These are phyloP conservation scores for Pythium pyrilobum DNA, from an alignment of 352 stramenopile genomes.

Conservation along the genomic window DNA sequence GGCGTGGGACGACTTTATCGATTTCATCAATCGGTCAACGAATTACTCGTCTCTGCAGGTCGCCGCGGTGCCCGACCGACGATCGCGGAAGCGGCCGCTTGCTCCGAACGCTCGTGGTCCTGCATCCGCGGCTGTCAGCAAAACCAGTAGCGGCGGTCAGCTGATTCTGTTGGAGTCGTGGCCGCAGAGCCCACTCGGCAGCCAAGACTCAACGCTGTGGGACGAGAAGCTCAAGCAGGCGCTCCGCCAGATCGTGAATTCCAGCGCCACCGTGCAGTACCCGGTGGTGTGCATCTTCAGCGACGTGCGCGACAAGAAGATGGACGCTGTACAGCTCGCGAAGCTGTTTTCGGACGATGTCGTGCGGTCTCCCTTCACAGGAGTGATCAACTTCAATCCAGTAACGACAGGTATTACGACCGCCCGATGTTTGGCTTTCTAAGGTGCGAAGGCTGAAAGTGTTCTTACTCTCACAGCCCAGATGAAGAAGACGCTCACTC, in stretches of 20 bases:
- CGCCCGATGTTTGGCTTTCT: neutral
- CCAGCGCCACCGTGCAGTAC: slow-evolving; percentile 28
- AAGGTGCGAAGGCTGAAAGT: neutral
- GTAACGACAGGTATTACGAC: slow-evolving; percentile 51
- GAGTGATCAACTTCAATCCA: slow-evolving; percentile 73
- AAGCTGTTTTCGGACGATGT: slow-evolving; percentile 65
- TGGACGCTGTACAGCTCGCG: slow-evolving; percentile 56
- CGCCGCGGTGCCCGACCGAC: neutral
- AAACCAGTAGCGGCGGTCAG: slow-evolving; percentile 18
- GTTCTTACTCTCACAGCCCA: slow-evolving; percentile 23
- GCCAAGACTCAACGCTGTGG: slow-evolving; percentile 21
- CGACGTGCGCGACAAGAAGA: slow-evolving; percentile 68
- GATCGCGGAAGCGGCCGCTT: slow-evolving; percentile 6
- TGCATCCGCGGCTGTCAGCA: neutral
- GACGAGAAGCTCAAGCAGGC: slow-evolving; percentile 56
- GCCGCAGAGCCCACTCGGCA: slow-evolving; percentile 41
- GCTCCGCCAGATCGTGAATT: slow-evolving; percentile 48
- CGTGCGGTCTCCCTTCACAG: slow-evolving; percentile 57
- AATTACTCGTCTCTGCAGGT: slow-evolving; percentile 56
- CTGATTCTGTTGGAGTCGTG: slow-evolving; percentile 75
- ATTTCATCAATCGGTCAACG: slow-evolving; percentile 70
- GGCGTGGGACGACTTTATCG: slow-evolving; percentile 61
- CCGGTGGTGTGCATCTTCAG: slow-evolving; percentile 81
- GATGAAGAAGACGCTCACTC: slow-evolving; percentile 63
- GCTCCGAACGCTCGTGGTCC: neutral